Percentiles rank a stretch among this genome's conserved stretches.
phyloP scores from a whole-genome alignment of 2,329 filamentous ascomycete species.

The Colletotrichum sp. region DNA sequence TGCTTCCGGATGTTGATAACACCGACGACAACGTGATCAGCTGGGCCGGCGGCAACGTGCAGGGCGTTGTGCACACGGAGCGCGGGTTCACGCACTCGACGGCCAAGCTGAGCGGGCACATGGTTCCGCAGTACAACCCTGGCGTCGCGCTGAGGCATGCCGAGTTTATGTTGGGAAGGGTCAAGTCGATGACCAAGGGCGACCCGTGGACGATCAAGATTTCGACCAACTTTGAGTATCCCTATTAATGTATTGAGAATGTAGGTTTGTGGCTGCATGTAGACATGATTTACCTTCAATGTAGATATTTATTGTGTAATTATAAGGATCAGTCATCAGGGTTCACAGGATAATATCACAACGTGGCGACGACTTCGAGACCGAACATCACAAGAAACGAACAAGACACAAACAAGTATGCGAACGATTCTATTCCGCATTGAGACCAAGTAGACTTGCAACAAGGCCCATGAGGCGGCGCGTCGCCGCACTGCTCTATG shows the following conservation, averaged over 20 bases:
- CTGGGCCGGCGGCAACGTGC: constrained; percentile 65
- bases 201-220: constrained; percentile 5
- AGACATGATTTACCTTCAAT: background rate
- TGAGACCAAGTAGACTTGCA: background rate
- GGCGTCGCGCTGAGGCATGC: constrained; percentile 72
- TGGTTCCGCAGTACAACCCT: constrained; percentile 72
- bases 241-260: background rate
- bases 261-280: background rate
- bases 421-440: background rate
- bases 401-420: background rate
- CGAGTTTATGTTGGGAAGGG: constrained; percentile 76
- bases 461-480: background rate
- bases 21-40: constrained; percentile 38
- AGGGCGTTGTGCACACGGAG: constrained; percentile 76
- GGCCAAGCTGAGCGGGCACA: constrained; percentile 70
- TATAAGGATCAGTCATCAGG: background rate
- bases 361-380: background rate
- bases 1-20: constrained; percentile 55
- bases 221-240: background rate
- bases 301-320: background rate
- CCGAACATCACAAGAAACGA: background rate
- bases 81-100: constrained; percentile 75
- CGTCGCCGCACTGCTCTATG: background rate
- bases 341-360: background rate
- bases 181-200: constrained; percentile 40